These are phyloP conservation scores for Holtermanniella nyarrowii DNA, from an alignment of 768 basidiomycete genomes.

Conservation along the genomic window DNA sequence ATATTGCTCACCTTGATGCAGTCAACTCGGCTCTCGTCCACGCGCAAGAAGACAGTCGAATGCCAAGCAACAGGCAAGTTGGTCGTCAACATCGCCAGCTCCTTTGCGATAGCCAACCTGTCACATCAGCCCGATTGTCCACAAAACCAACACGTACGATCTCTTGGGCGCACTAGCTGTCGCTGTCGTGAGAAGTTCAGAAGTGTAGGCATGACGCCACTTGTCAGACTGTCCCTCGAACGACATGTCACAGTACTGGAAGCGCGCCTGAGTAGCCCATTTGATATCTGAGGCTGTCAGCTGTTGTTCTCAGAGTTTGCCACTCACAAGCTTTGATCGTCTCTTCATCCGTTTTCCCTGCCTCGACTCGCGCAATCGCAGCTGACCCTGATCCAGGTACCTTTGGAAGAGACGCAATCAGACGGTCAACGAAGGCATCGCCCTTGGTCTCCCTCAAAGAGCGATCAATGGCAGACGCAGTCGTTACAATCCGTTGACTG, in stretches of 20 bases:
- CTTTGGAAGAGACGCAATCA: slow-evolving; percentile 66
- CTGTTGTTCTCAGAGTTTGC: background rate
- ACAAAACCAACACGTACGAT: background rate
- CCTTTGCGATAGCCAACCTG: slow-evolving; percentile 79
- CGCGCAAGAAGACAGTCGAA: slow-evolving; percentile 83
- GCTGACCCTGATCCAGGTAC: slow-evolving; percentile 44
- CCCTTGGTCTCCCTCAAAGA: slow-evolving; percentile 84
- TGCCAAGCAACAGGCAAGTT: slow-evolving; percentile 92
- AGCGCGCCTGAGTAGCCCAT: slow-evolving; percentile 73
- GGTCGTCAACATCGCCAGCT: slow-evolving; percentile 88
- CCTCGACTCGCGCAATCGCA: slow-evolving; percentile 41
- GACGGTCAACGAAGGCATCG: slow-evolving; percentile 66
- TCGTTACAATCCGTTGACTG: slow-evolving; percentile 64
- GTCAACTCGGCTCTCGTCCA: slow-evolving; percentile 84
- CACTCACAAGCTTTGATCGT: slow-evolving; percentile 50
- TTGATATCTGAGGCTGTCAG: slow-evolving; percentile 47
- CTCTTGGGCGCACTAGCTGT: background rate
- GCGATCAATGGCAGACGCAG: slow-evolving; percentile 74
- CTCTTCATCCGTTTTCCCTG: slow-evolving; percentile 57
- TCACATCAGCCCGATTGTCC: background rate
- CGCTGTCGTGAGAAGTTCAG: background rate
- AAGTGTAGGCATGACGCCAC: background rate
- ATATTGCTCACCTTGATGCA: slow-evolving; percentile 64
- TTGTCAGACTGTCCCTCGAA: slow-evolving; percentile 37
- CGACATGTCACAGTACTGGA: slow-evolving; percentile 83